Evolutionary conservation across 306 rosid genomes (phyloP).

Genomic region (Lathyrus sativus): DNA sequence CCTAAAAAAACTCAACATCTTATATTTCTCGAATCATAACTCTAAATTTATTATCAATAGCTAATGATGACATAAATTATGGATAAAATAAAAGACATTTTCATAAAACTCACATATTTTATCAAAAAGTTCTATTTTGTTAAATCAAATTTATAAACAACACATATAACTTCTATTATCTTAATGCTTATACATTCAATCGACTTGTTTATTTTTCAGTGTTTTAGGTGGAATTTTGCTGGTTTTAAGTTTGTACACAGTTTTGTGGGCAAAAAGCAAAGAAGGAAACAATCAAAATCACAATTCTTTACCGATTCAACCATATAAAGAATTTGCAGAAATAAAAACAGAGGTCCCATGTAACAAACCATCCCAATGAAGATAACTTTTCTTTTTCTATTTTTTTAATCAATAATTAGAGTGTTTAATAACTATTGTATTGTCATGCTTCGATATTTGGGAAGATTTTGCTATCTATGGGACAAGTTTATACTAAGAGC

Average conservation of each 20-base stretch:
- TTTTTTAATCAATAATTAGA: too few relatives aligned
- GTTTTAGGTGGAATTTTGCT: constrained; percentile 49
- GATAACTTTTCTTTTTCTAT: constrained; percentile 1
- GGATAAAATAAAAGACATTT: too few relatives aligned
- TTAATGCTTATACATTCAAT: background rate
- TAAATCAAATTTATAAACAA: too few relatives aligned
- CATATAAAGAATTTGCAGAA: constrained; percentile 27
- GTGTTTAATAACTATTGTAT: background rate
- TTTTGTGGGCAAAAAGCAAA: constrained; percentile 52
- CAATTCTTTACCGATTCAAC: constrained; percentile 37
- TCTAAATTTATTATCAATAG: too few relatives aligned
- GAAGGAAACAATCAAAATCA: constrained; percentile 22
- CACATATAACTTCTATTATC: too few relatives aligned
- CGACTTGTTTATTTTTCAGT: constrained; percentile 29
- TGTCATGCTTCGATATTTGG: background rate
- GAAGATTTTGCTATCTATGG: background rate
- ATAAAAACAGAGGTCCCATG: constrained; percentile 32
- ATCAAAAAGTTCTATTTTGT: too few relatives aligned
- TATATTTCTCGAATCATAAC: too few relatives aligned
- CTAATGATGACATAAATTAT: too few relatives aligned
- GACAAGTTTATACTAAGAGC: background rate
- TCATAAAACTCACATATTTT: too few relatives aligned
- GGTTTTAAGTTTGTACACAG: constrained; percentile 46
- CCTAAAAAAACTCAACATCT: too few relatives aligned
- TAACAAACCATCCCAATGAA: background rate